Evolutionary conservation across 768 basidiomycete genomes (phyloP).

Genomic region (Naganishia onofrii): DNA sequence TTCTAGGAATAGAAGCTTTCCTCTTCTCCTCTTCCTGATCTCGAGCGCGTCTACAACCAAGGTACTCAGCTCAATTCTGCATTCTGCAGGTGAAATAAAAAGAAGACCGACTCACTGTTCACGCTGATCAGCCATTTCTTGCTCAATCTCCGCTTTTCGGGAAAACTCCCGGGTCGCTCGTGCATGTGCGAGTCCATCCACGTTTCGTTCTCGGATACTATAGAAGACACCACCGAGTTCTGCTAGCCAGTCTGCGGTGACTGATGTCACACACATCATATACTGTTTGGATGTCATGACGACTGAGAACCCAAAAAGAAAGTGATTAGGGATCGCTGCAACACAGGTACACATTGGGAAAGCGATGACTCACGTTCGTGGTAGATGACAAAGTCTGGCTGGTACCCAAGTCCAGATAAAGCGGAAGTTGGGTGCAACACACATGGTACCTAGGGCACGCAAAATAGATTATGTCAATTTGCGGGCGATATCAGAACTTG

Average conservation of each 20-base stretch:
- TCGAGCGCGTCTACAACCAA: slow-evolving; percentile 42
- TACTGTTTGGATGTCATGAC: slow-evolving; percentile 90
- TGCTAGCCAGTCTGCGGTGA: slow-evolving; percentile 96
- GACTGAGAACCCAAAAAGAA: slow-evolving; percentile 46
- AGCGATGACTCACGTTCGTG: slow-evolving; percentile 63
- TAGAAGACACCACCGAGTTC: slow-evolving; percentile 95
- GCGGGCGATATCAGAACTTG: neutral
- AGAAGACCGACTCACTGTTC: slow-evolving; percentile 45
- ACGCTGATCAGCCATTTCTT: slow-evolving; percentile 70
- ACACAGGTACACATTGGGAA: neutral
- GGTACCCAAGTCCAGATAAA: slow-evolving; percentile 91
- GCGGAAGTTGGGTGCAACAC: slow-evolving; percentile 96
- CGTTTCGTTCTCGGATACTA: slow-evolving; percentile 96
- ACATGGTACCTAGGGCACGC: slow-evolving; percentile 64
- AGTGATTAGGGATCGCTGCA: neutral
- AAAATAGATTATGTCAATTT: neutral
- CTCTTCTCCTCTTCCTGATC: slow-evolving; percentile 44
- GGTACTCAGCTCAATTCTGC: neutral
- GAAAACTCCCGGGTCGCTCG: slow-evolving; percentile 83
- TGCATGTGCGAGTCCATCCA: slow-evolving; percentile 72
- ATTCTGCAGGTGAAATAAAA: neutral
- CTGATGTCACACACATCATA: slow-evolving; percentile 98
- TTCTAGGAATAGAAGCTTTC: slow-evolving; percentile 39
- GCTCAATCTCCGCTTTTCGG: slow-evolving; percentile 83
- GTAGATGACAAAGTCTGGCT: slow-evolving; percentile 93